Evolutionary conservation across 139 green algal species (phyloP).

Genomic region (Raphidocelis subcapitata): DNA sequence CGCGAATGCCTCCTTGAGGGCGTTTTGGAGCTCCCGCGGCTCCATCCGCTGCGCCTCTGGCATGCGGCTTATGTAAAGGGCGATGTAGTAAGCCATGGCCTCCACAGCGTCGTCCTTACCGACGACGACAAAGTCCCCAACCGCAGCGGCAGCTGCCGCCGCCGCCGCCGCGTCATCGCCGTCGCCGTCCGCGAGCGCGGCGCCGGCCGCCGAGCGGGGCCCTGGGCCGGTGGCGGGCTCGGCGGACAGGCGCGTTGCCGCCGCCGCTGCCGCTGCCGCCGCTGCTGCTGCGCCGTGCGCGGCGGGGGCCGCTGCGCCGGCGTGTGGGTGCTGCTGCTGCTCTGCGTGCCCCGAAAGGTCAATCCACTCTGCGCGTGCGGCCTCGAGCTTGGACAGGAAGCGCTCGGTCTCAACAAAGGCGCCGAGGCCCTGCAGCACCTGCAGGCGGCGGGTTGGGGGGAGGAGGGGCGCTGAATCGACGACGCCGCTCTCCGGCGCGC

Average conservation of each 20-base stretch:
- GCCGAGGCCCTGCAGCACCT: constrained; percentile 28
- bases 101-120: constrained; percentile 37
- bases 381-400: constrained; percentile 28
- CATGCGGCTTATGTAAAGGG: constrained; percentile 29
- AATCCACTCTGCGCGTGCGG: constrained; percentile 18
- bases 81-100: constrained; percentile 49
- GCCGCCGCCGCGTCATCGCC: no score
- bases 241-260: no score
- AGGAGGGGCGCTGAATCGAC: no score
- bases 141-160: not conserved
- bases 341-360: constrained; percentile 18
- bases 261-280: no score
- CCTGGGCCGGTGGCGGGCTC: no score
- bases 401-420: constrained; percentile 17
- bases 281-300: no score
- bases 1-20: constrained; percentile 32
- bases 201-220: no score
- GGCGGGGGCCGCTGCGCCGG: no score
- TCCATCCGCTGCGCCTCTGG: constrained; percentile 38
- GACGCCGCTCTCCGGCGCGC: no score
- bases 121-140: constrained; percentile 13
- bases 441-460: no score
- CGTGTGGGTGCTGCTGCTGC: not conserved
- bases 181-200: no score
- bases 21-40: constrained; percentile 42